phyloP scores from a whole-genome alignment of 2,329 filamentous ascomycete species.

The Calonectria montana region DNA sequence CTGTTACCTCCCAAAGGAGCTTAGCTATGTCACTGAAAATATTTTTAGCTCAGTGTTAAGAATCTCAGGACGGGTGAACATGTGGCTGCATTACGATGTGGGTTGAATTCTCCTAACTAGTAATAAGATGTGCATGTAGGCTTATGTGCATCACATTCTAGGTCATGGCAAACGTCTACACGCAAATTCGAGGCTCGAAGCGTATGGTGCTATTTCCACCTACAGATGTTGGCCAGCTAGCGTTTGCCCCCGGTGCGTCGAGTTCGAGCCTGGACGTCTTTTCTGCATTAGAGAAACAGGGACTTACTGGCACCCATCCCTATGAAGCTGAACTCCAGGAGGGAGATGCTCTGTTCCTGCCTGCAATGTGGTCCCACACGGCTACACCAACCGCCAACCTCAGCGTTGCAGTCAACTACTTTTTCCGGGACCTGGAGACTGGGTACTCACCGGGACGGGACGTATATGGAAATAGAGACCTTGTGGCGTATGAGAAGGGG shows the following conservation, averaged over 20 bases:
- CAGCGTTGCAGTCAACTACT: conserved; percentile 89
- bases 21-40: conserved; percentile 69
- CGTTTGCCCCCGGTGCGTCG: conserved; percentile 80
- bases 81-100: conserved; percentile 93
- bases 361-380: conserved; percentile 87
- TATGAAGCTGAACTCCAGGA: conserved; percentile 74
- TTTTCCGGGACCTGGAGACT: conserved; percentile 78
- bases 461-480: conserved; percentile 88
- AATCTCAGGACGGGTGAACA: conserved; percentile 81
- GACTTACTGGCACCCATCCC: conserved; percentile 66
- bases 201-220: conserved; percentile 83
- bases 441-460: conserved; percentile 82
- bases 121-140: not conserved
- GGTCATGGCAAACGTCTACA: conserved; percentile 90
- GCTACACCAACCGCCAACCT: conserved; percentile 67
- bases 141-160: conserved; percentile 44
- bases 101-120: conserved; percentile 40
- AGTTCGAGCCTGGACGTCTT: conserved; percentile 84
- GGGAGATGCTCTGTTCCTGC: conserved; percentile 84
- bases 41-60: conserved; percentile 83
- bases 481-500: conserved; percentile 86
- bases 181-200: conserved; percentile 81
- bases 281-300: conserved; percentile 53
- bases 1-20: conserved; percentile 74
- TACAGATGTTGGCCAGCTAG: conserved; percentile 74